Evolutionary conservation across 495 filamentous ascomycete species (phyloP).

Genomic region (Rhypophila decipiens): DNA sequence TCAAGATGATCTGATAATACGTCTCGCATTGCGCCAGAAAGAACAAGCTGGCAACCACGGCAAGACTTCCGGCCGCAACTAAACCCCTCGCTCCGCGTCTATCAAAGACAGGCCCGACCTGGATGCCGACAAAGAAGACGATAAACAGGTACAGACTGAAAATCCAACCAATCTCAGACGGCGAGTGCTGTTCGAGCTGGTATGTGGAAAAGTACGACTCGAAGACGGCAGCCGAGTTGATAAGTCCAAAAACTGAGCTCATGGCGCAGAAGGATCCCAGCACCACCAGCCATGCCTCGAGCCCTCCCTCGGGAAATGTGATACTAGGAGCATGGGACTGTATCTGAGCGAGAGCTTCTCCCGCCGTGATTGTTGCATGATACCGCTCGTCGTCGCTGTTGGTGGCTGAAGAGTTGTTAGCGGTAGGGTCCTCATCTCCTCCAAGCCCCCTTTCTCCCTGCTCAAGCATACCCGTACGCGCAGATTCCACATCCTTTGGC

Average conservation of each 20-base stretch:
- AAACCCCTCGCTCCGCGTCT: slow-evolving; percentile 51
- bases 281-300: slow-evolving; percentile 55
- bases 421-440: too few species aligned
- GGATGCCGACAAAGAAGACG: slow-evolving; percentile 57
- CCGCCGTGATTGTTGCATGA: too few species aligned
- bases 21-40: slow-evolving; percentile 44
- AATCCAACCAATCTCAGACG: slow-evolving; percentile 60
- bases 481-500: too few species aligned
- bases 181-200: slow-evolving; percentile 48
- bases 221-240: slow-evolving; percentile 57
- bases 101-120: slow-evolving; percentile 65
- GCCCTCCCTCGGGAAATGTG: slow-evolving; percentile 55
- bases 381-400: too few species aligned
- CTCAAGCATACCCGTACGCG: too few species aligned
- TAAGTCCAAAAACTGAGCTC: slow-evolving; percentile 58
- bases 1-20: slow-evolving; percentile 64
- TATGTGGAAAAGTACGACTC: slow-evolving; percentile 57
- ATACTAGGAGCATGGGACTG: too few species aligned
- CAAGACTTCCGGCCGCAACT: slow-evolving; percentile 43
- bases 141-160: slow-evolving; percentile 56
- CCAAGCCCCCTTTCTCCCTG: too few species aligned
- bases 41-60: slow-evolving; percentile 49
- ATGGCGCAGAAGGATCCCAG: slow-evolving; percentile 55
- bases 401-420: too few species aligned
- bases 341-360: too few species aligned